phyloP scores from a whole-genome alignment of 1,284 basidiomycete genomes.

The Fistulinella cinereoalba region DNA sequence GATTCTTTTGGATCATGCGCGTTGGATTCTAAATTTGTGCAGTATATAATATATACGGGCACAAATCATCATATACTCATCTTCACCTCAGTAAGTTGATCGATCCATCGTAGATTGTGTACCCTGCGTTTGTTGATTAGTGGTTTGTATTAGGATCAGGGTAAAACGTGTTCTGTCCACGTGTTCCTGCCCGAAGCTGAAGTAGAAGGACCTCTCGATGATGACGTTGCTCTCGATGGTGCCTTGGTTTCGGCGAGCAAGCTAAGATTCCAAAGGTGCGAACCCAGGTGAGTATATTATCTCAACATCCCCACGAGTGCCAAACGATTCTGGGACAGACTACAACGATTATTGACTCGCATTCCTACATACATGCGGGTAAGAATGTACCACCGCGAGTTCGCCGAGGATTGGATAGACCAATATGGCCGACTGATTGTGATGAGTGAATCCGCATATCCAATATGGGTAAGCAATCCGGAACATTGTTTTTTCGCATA shows the following conservation, averaged over 20 bases:
- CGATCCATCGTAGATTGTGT: not conserved
- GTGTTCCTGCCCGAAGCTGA: constrained; percentile 28
- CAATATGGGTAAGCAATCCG: constrained; percentile 41
- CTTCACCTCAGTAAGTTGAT: constrained; percentile 26
- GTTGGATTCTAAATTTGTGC: not conserved
- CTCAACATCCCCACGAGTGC: not conserved
- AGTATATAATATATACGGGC: constrained; percentile 29
- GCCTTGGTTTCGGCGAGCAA: constrained; percentile 12
- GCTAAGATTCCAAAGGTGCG: constrained; percentile 26
- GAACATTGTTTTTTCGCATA: too few relatives aligned
- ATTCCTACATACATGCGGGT: constrained; percentile 23
- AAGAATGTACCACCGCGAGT: constrained; percentile 28
- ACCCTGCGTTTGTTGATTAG: constrained; percentile 6
- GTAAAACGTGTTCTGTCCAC: constrained; percentile 24
- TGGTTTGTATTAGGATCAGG: constrained; percentile 24
- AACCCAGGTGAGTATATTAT: constrained; percentile 21
- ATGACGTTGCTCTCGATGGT: constrained; percentile 16
- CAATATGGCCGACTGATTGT: constrained; percentile 39
- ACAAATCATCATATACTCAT: constrained; percentile 23
- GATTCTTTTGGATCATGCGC: not conserved
- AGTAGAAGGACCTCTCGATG: constrained; percentile 15
- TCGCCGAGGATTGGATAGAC: constrained; percentile 38
- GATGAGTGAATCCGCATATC: constrained; percentile 49
- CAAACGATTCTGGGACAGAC: constrained; percentile 5
- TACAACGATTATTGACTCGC: constrained; percentile 25